Evolutionary conservation across 352 stramenopile genomes (phyloP), one percentile per base, ranked within the genome.

Genomic region (Aphanomyces cochlioides): DNA sequence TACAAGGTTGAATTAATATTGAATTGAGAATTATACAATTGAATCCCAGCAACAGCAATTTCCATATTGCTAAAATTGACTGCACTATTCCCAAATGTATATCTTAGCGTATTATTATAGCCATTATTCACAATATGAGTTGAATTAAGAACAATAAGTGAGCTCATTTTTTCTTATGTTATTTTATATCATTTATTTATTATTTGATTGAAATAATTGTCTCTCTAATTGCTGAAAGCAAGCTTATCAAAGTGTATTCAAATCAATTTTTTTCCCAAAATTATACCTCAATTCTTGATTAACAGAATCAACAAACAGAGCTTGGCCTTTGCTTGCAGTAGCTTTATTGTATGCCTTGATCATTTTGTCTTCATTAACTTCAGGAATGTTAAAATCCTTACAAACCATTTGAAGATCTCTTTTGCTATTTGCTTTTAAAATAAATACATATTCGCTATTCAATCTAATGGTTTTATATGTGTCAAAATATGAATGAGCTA

Each of bases 391-490:
- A 40, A 73, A 79, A 63, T 79, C 75, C 34, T 12, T 53, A 10
- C 76, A 39, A 67, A 78, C 50, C 69, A 79, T 74, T 41, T 70
- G 40, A 47, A 79, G 48, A 78, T 79, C 75, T 60, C 73, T 59
- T 38, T 73, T 79, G 21, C 45, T 72, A 41, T 79, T 79, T 21
- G 69, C 75, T 47, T 76, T 79, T 45, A 79, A 41, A 38, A 79
- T 76, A 0, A 47, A 34, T 12, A 73, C 10, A 15, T 76, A 76
- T 66, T 77, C 73, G 19, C 17, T 34, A 54, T 78, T 79, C 56
- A 79, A 69, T 50, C 73, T 66, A 63, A 79, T 78, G 69, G 77
- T 78, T 56, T 76, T 81, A 50, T 79, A 68, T 0, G 60, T 75
- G 12, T 71, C 74, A 60, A 81, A 81, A 39, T 79, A 73, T 8